phyloP scores from a whole-genome alignment of 1,139 yeast genomes.

The Saccharomyces pastorianus region DNA sequence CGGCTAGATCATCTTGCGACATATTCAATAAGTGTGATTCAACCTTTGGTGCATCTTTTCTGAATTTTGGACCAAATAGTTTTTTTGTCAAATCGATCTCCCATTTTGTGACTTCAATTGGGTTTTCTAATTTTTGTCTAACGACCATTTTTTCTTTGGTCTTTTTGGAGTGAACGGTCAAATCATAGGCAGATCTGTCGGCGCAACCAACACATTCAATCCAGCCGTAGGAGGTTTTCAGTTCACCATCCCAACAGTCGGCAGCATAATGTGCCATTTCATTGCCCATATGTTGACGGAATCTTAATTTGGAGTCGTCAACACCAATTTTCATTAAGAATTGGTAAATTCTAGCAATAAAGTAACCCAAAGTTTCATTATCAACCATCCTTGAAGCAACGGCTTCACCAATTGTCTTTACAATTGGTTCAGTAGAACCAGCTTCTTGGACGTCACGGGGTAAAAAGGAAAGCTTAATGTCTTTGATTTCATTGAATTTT shows the following conservation, averaged over 20 bases:
- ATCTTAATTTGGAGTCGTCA: constrained; percentile 72
- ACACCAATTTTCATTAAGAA: constrained; percentile 88
- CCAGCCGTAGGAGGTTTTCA: constrained; percentile 96
- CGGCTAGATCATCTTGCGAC: constrained; percentile 81
- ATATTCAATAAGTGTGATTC: constrained; percentile 70
- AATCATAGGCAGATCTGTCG: constrained; percentile 96
- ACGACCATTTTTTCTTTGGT: constrained; percentile 93
- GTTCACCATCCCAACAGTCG: constrained; percentile 99
- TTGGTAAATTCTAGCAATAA: constrained; percentile 82
- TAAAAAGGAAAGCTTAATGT: constrained; percentile 65
- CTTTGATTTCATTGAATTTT: constrained; percentile 67
- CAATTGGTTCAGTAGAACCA: constrained; percentile 65
- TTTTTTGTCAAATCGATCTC: constrained; percentile 87
- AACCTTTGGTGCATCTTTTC: constrained; percentile 91
- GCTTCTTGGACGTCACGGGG: constrained; percentile 82
- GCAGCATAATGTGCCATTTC: constrained; percentile 99
- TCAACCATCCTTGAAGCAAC: constrained; percentile 83
- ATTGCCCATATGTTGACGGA: constrained; percentile 96
- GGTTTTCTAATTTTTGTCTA: constrained; percentile 80
- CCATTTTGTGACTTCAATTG: constrained; percentile 70
- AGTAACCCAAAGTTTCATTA: constrained; percentile 94
- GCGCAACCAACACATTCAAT: constrained; percentile 99
- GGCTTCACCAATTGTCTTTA: constrained; percentile 78
- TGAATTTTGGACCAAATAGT: constrained; percentile 94
- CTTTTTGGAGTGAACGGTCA: constrained; percentile 88